These are phyloP conservation scores for Sextonia rubra DNA, from an alignment of 164 flowering plant species.

Conservation along the genomic window DNA sequence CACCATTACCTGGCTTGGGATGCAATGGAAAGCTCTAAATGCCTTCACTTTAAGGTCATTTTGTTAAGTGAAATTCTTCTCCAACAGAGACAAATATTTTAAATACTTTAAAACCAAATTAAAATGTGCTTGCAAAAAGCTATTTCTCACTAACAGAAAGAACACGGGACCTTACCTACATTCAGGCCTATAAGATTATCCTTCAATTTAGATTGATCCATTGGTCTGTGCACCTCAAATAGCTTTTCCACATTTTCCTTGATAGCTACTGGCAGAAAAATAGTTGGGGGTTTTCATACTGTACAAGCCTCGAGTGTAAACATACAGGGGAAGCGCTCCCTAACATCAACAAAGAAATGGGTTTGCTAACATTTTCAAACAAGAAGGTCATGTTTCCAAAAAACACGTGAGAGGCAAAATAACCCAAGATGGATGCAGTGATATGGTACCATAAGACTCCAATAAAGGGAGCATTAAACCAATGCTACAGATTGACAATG, in stretches of 20 bases:
- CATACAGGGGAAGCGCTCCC: conserved; percentile 98
- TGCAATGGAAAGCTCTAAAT: conserved; percentile 74
- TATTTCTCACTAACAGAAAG: not conserved
- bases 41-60: conserved; percentile 79
- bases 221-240: conserved; percentile 69
- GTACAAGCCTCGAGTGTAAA: conserved; percentile 83
- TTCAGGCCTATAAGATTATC: conserved; percentile 63
- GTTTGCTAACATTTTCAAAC: not conserved
- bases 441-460: too few relatives aligned
- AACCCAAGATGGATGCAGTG: too few relatives aligned
- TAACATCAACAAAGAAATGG: conserved; percentile 20
- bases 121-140: not conserved
- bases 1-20: conserved; percentile 73
- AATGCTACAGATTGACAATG: too few relatives aligned
- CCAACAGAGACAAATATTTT: conserved; percentile 35
- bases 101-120: not conserved
- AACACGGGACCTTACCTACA: conserved; percentile 51
- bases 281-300: conserved; percentile 79
- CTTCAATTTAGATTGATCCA: conserved; percentile 77
- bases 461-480: too few relatives aligned
- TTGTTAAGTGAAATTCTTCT: conserved; percentile 68
- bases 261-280: conserved; percentile 64
- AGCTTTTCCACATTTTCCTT: conserved; percentile 65
- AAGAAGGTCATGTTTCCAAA: not conserved
- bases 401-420: too few relatives aligned